These are phyloP conservation scores for Cyanidioschyzon merolae DNA, from an alignment of 23 red algal species.

Conservation along the genomic window DNA sequence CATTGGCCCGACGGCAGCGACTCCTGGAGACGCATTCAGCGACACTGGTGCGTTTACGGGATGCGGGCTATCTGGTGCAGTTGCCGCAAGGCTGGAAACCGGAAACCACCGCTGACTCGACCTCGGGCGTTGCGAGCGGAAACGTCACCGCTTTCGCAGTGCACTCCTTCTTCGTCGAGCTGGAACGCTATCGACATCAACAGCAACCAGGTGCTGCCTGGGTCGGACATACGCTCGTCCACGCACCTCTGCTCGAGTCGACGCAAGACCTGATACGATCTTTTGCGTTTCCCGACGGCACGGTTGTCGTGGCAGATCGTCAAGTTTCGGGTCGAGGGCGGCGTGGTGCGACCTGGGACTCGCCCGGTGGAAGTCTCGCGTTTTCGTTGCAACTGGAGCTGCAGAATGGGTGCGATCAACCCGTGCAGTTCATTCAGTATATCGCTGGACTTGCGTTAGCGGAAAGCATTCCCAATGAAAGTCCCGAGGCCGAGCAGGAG, in stretches of 20 bases:
- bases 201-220: not conserved
- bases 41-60: not conserved
- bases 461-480: slow-evolving; percentile 17
- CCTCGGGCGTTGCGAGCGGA: not conserved
- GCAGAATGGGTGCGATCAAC: not conserved
- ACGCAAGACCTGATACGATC: slow-evolving; percentile 48
- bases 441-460: slow-evolving; percentile 54
- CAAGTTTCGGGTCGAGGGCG: slow-evolving; percentile 62
- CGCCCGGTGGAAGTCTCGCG: slow-evolving; percentile 49
- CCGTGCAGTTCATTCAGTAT: slow-evolving; percentile 63
- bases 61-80: slow-evolving; percentile 3
- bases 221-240: slow-evolving; percentile 28
- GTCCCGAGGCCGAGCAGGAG: not conserved
- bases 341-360: slow-evolving; percentile 47
- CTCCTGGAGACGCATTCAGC: not conserved
- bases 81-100: slow-evolving; percentile 1
- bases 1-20: not conserved
- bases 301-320: slow-evolving; percentile 46
- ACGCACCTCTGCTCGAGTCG: slow-evolving; percentile 20
- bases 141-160: not conserved
- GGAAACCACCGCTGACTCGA: not conserved
- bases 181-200: not conserved
- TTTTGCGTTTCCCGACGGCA: slow-evolving; percentile 15
- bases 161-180: not conserved
- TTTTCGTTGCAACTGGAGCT: slow-evolving; percentile 21